phyloP scores from a whole-genome alignment of 805 yeast species.

The Metschnikowia similis region DNA sequence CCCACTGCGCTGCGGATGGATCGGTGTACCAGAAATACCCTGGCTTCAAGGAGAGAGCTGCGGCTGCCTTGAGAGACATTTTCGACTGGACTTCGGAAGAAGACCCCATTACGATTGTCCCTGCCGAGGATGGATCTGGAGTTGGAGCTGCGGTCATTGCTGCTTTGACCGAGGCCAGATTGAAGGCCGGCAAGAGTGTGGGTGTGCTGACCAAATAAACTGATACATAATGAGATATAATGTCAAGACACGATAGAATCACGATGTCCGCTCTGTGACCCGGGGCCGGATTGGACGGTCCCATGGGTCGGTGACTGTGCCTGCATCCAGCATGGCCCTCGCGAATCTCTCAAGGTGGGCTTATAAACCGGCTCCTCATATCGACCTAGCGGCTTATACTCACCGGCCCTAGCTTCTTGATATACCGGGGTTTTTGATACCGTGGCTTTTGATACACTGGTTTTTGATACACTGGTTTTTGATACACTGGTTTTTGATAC shows the following conservation, averaged over 20 bases:
- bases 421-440: no score
- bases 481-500: no score
- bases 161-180: slow-evolving; percentile 82
- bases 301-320: not conserved
- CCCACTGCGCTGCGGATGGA: slow-evolving; percentile 95
- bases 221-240: not conserved
- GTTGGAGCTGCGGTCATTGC: slow-evolving; percentile 99
- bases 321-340: not conserved
- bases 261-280: no score
- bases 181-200: slow-evolving; percentile 63
- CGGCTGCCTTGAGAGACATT: slow-evolving; percentile 81
- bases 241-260: not conserved
- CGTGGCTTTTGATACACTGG: no score
- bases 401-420: no score
- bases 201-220: slow-evolving; percentile 33
- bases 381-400: no score
- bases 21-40: slow-evolving; percentile 95
- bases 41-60: slow-evolving; percentile 83
- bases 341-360: not conserved
- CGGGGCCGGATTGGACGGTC: no score
- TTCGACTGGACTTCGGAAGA: slow-evolving; percentile 67
- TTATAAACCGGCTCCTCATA: no score
- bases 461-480: no score
- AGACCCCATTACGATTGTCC: slow-evolving; percentile 80
- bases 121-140: slow-evolving; percentile 98